A percentile compares a stretch with the other conserved stretches of the same genome.
These are phyloP conservation scores for Amanita muscaria DNA, from an alignment of 768 basidiomycete genomes.

Conservation along the genomic window DNA sequence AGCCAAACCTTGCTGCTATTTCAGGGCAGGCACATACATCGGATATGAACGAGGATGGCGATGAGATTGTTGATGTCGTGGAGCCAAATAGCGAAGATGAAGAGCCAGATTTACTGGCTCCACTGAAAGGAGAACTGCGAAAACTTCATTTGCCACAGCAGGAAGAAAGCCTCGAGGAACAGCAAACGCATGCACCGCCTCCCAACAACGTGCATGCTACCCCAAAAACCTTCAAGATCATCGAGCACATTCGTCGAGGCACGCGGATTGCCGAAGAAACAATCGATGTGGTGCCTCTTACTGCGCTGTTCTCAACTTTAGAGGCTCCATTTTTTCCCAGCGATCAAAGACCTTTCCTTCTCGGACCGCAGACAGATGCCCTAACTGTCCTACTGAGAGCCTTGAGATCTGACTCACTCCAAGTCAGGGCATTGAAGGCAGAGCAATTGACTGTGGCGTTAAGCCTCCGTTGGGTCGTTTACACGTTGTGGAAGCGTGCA, in stretches of 20 bases:
- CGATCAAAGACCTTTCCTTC: slow-evolving; percentile 34
- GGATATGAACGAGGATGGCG: slow-evolving; percentile 33
- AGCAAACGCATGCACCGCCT: slow-evolving; percentile 24
- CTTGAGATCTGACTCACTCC: slow-evolving; percentile 43
- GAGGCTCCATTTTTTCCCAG: slow-evolving; percentile 25
- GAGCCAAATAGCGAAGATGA: slow-evolving; percentile 51
- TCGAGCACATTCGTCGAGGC: slow-evolving; percentile 65
- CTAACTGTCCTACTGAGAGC: slow-evolving; percentile 47
- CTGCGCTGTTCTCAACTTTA: slow-evolving; percentile 36
- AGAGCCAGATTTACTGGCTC: slow-evolving; percentile 48
- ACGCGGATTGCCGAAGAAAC: slow-evolving; percentile 52
- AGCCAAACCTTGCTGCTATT: neutral
- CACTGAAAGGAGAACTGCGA: slow-evolving; percentile 57
- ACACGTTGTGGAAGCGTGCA: slow-evolving; percentile 40
- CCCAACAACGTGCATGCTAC: slow-evolving; percentile 14
- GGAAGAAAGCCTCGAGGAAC: slow-evolving; percentile 17
- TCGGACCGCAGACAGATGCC: slow-evolving; percentile 41
- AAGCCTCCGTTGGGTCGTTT: slow-evolving; percentile 54
- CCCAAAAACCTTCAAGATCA: slow-evolving; percentile 19
- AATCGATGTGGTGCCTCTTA: slow-evolving; percentile 41
- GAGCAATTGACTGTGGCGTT: slow-evolving; percentile 44
- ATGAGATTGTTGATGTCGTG: slow-evolving; percentile 63
- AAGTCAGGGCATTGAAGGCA: slow-evolving; percentile 37
- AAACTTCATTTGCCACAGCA: slow-evolving; percentile 37
- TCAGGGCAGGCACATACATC: slow-evolving; percentile 10